These are phyloP conservation scores for Salix brachista DNA, from an alignment of 345 rosid genomes.

Conservation along the genomic window DNA sequence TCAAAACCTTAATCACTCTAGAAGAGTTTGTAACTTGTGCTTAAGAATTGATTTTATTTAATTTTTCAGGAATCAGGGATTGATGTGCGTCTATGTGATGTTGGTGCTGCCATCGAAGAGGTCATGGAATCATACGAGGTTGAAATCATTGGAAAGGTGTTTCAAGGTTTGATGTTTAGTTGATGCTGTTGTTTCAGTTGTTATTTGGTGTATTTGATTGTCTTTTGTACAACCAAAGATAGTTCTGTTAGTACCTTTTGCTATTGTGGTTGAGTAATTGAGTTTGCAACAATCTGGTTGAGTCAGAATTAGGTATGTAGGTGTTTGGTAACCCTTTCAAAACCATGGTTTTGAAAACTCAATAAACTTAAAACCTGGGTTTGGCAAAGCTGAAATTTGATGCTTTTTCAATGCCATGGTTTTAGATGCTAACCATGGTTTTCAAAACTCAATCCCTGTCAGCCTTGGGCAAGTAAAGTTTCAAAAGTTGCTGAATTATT, in stretches of 20 bases:
- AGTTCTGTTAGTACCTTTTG: too few relatives aligned
- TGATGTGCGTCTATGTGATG: conserved; percentile 92
- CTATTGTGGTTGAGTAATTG: conserved; percentile 4
- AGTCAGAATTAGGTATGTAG: neutral
- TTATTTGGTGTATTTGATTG: too few relatives aligned
- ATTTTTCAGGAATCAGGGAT: conserved; percentile 82
- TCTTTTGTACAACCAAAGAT: too few relatives aligned
- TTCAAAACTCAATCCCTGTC: too few relatives aligned
- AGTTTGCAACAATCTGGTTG: neutral
- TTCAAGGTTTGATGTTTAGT: too few relatives aligned
- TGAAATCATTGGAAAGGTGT: conserved; percentile 35
- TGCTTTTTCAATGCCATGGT: too few relatives aligned
- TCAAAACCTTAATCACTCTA: neutral
- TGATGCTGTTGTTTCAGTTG: too few relatives aligned
- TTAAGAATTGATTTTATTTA: neutral
- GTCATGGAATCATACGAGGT: conserved; percentile 98
- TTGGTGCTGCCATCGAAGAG: conserved; percentile 98
- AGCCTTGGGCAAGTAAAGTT: too few relatives aligned
- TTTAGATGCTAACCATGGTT: neutral
- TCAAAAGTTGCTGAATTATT: too few relatives aligned
- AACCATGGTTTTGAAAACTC: too few relatives aligned
- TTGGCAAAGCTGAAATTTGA: neutral
- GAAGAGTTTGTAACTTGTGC: neutral
- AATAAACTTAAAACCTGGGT: neutral
- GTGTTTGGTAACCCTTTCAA: neutral